Evolutionary conservation across 208 protist species (phyloP).

Genomic region (Vickermania ingenoplastis): DNA sequence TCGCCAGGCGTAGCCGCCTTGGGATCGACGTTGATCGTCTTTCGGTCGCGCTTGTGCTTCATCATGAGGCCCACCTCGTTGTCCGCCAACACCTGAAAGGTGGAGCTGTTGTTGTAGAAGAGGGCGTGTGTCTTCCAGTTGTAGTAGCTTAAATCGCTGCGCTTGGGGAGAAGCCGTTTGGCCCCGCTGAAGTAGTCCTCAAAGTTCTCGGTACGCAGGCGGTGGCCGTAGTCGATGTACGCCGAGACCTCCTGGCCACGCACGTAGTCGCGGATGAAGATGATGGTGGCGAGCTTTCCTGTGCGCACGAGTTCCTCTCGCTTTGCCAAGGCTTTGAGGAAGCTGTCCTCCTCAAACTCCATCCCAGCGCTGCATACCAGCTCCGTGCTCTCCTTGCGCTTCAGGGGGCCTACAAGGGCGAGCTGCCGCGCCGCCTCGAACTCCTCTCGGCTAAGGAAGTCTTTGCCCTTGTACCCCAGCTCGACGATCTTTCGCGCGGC

Average conservation of each 20-base stretch:
- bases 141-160: slow-evolving; percentile 96
- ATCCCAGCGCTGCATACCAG: slow-evolving; percentile 80
- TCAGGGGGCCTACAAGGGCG: slow-evolving; percentile 61
- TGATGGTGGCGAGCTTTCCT: slow-evolving; percentile 93
- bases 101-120: slow-evolving; percentile 90
- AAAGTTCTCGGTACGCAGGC: slow-evolving; percentile 92
- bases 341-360: slow-evolving; percentile 76
- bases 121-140: slow-evolving; percentile 97
- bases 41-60: slow-evolving; percentile 97
- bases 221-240: slow-evolving; percentile 97
- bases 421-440: slow-evolving; percentile 79
- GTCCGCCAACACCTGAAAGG: slow-evolving; percentile 96
- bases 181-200: slow-evolving; percentile 86
- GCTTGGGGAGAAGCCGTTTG: slow-evolving; percentile 90
- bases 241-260: slow-evolving; percentile 96
- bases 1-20: slow-evolving; percentile 84
- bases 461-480: slow-evolving; percentile 93
- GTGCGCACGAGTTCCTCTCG: slow-evolving; percentile 94
- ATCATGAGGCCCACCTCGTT: slow-evolving; percentile 94
- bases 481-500: slow-evolving; percentile 94
- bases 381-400: slow-evolving; percentile 78
- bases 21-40: slow-evolving; percentile 96
- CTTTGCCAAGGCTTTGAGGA: slow-evolving; percentile 91
- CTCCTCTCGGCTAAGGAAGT: slow-evolving; percentile 84
- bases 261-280: slow-evolving; percentile 96